These are phyloP conservation scores for Hortiboletus flavorubellus DNA, from an alignment of 768 basidiomycete species.

Conservation along the genomic window DNA sequence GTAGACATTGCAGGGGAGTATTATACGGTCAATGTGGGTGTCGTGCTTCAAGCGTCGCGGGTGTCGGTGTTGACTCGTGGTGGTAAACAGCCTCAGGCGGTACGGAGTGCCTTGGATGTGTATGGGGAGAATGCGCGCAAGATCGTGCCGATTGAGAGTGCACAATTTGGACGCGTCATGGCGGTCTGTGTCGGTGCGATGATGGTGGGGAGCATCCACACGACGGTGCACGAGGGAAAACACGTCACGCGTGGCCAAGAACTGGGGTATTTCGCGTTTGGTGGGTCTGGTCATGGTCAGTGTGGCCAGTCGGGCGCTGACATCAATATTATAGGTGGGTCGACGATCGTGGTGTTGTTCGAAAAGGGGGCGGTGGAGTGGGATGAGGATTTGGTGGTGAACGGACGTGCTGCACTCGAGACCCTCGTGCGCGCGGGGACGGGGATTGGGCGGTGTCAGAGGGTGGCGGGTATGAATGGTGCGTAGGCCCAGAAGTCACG, in stretches of 20 bases:
- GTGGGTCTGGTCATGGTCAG: constrained; percentile 40
- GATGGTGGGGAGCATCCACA: constrained; percentile 92
- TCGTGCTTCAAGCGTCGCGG: background rate
- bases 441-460: constrained; percentile 61
- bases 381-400: constrained; percentile 88
- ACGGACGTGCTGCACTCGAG: constrained; percentile 83
- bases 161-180: constrained; percentile 89
- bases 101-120: constrained; percentile 85
- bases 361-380: constrained; percentile 82
- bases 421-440: constrained; percentile 86
- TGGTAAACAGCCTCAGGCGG: constrained; percentile 74
- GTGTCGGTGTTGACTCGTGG: background rate
- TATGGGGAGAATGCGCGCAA: constrained; percentile 94
- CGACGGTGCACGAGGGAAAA: constrained; percentile 84
- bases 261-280: constrained; percentile 94
- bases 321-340: constrained; percentile 56
- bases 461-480: constrained; percentile 2
- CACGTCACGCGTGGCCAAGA: constrained; percentile 81
- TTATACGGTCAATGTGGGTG: constrained; percentile 90
- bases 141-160: constrained; percentile 88
- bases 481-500: constrained; percentile 1
- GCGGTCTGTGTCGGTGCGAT: constrained; percentile 90
- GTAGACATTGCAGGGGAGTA: constrained; percentile 86
- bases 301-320: background rate
- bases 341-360: constrained; percentile 88